phyloP scores from a whole-genome alignment of 2,329 filamentous ascomycete species.

The Trichoderma sp. region DNA sequence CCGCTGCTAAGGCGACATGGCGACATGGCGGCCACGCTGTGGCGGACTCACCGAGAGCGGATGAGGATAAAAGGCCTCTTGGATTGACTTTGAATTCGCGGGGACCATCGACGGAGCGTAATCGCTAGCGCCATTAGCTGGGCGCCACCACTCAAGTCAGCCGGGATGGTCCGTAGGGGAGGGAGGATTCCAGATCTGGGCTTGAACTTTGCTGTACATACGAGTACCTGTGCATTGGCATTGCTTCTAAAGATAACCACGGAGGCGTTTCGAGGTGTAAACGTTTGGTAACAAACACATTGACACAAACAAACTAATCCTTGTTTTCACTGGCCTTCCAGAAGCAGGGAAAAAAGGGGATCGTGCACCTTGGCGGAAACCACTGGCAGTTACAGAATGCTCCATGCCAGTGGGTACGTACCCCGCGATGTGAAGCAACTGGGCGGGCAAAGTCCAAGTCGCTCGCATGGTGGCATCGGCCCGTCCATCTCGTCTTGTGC shows the following conservation, averaged over 20 bases:
- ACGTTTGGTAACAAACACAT: not conserved
- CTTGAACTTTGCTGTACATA: not conserved
- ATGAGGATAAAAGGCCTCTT: not conserved
- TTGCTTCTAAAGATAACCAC: not conserved
- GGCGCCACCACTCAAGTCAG: conserved; percentile 7
- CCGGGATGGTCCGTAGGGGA: conserved; percentile 11
- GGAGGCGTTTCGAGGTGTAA: not conserved
- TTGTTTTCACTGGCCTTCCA: not conserved
- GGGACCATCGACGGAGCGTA: conserved; percentile 13
- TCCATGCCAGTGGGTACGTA: conserved; percentile 14
- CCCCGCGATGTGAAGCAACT: conserved; percentile 15
- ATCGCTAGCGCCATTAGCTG: conserved; percentile 9
- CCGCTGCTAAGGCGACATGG: not conserved
- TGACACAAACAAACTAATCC: not conserved
- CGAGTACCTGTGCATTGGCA: not conserved
- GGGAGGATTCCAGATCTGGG: conserved; percentile 7
- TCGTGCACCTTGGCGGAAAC: not conserved
- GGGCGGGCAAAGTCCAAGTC: not conserved
- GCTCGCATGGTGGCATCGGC: conserved; percentile 11
- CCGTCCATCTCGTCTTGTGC: conserved; percentile 1
- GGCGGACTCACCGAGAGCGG: conserved; percentile 11
- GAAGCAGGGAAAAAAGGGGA: not conserved
- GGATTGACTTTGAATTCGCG: conserved; percentile 3
- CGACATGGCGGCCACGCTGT: not conserved
- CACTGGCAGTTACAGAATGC: conserved; percentile 13